Base-by-base conservation (phyloP, 208 protist genomes). In the Acanthamoeba castellanii region DNA sequence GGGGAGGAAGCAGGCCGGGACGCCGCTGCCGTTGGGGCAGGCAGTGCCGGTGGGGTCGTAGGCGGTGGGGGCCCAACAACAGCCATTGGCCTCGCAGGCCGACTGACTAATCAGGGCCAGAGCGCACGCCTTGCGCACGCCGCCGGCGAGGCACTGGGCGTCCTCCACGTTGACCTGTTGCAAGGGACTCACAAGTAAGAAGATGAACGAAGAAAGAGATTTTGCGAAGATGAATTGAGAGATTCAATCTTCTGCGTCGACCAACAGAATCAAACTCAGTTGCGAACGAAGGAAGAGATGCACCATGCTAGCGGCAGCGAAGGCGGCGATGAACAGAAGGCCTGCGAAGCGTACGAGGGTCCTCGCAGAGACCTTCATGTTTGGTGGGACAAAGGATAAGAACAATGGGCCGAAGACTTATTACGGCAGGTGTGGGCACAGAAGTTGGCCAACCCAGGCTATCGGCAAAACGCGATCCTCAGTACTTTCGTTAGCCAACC, bases 1-100 rank as follows among this genome's bases (percentile, higher is more conserved):
- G 59, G 84, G 34, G 27, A 66, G 84, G 34, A 90, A 90, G 59
- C 84, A 90, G 30, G 84, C 84, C 16, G 84, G 84, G 13, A 90
- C 50, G 59, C 84, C 84, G 20, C 18, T 90, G 84, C 84, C 84
- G n/a, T 37, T 37, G 11, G 74, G 74, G 74, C 74, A 82, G 2
- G n/a, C 18, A 16, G 50, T 90, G 59, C 84, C 59, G 8, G 7
- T 18, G 2, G 82, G 47, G 82, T 57, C 52, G 55, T 66, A 57
- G n/a, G 14, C 82, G 52, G 42, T 61, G 50, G 84, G 84, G 1
- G 50, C n/a, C 84, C 84, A 90, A 22, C 84, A 90, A 50, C 84
- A 90, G 30, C 84, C 84, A 0, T n/a, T 66, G 6, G 50, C 20
- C 84, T 70, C 55, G 84, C 84, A 90, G 0, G n/a, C 52, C 14